Conservation (phyloP, 208 protist genomes). For the Acanthamoeba culbertsoni region DNA sequence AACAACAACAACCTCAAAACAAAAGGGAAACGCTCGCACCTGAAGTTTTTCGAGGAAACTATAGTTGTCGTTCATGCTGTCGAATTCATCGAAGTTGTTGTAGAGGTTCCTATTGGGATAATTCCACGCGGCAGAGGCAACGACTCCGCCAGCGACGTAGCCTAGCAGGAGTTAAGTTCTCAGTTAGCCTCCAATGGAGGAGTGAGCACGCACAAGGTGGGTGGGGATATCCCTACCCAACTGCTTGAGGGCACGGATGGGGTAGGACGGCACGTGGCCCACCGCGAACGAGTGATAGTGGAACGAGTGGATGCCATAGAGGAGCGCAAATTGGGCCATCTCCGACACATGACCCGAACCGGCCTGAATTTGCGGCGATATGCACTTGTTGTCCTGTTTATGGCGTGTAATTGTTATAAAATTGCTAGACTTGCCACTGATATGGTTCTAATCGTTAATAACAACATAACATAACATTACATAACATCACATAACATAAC, state of each 20-base stretch:
- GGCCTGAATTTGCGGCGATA: not conserved
- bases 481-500: too few species aligned
- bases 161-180: not conserved
- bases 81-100: constrained; percentile 43
- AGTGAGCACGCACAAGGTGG: not conserved
- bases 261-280: not conserved
- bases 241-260: not conserved
- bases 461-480: too few species aligned
- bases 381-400: constrained; percentile 18
- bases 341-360: not conserved
- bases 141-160: not conserved
- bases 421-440: too few species aligned
- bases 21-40: not conserved
- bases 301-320: constrained; percentile 16
- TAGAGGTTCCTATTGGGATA: constrained; percentile 55
- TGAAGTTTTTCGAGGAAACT: not conserved
- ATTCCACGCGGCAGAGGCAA: not conserved
- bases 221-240: not conserved
- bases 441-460: too few species aligned
- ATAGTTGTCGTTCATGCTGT: constrained; percentile 41
- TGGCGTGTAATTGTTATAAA: too few species aligned
- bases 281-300: constrained; percentile 36
- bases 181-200: not conserved
- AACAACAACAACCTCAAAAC: too few species aligned
- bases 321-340: not conserved